phyloP scores from a whole-genome alignment of 2,329 filamentous ascomycete genomes.

The Trichoderma lentiforme region DNA sequence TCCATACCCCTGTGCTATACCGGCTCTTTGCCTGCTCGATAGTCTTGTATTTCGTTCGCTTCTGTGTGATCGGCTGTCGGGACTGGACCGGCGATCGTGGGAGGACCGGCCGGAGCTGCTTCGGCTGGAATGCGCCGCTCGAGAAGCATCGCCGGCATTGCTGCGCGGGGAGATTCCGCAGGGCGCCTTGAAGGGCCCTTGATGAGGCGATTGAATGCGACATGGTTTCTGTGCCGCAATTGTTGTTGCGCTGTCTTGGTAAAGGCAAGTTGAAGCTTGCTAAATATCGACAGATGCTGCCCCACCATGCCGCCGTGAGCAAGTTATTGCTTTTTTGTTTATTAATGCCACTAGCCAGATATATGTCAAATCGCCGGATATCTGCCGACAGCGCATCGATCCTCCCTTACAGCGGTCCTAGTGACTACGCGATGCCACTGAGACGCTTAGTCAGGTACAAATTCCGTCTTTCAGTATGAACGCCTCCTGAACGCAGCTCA shows the following conservation, averaged over 20 bases:
- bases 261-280: not conserved
- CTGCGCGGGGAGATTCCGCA: constrained; percentile 32
- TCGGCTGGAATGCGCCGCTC: constrained; percentile 33
- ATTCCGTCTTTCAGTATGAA: not conserved
- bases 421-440: not conserved
- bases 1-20: constrained; percentile 51
- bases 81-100: constrained; percentile 31
- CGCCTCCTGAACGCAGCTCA: not conserved
- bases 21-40: constrained; percentile 59
- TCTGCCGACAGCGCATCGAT: not conserved
- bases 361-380: not conserved
- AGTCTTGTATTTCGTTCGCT: constrained; percentile 47
- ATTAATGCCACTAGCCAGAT: not conserved
- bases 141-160: constrained; percentile 45
- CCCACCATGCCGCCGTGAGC: constrained; percentile 6
- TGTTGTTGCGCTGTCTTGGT: not conserved
- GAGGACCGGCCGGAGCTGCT: constrained; percentile 35
- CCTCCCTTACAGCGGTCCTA: not conserved
- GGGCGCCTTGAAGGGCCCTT: constrained; percentile 34
- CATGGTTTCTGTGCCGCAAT: constrained; percentile 31
- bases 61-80: constrained; percentile 36
- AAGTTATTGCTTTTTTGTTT: not conserved
- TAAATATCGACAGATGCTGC: constrained; percentile 15
- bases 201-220: constrained; percentile 37
- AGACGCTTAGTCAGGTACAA: constrained; percentile 7